Evolutionary conservation across 1,284 basidiomycete species (phyloP), one percentile per base, ranked within the genome.

Genomic region (Microbotryomycetes sp.): DNA sequence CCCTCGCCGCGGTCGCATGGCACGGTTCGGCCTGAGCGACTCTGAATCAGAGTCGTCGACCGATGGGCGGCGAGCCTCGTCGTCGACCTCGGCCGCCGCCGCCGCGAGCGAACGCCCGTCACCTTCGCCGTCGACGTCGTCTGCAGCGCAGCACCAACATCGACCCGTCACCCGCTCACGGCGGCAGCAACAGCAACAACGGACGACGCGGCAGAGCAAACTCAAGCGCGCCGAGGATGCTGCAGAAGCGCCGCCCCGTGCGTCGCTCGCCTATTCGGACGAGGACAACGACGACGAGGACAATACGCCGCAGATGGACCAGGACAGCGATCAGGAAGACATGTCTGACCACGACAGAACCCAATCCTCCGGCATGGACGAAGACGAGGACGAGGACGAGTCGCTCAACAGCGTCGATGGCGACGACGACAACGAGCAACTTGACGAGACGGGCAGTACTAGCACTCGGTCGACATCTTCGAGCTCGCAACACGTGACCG

Each of bases 391-490:
- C 21, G 67, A 69, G 28, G 54, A 61, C 16, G 59, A 62, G 30
- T 45, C 31, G 3, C 53, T 30, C 21, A 51, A 56, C 7, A 57
- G 61, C 57, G 61, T 57, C 21, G 64, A 65, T 9, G 60, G 68
- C 21, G 79, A 81, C n/a, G 64, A 62, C 21, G 45, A 56, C n/a
- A 62, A 66, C 23, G 56, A 57, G 15, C 59, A 69, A 4, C 68
- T 53, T 11, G 47, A 53, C 3, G 45, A 48, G 15, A 29, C 31
- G 27, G 45, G 23, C 47, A 35, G 21, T 23, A 65, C 26, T 57
- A 65, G 18, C 59, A 63, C 24, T 66, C 64, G 15, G 59, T 53
- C 50, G 58, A 56, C 26, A 41, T 49, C 11, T 28, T n/a, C n/a
- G n/a, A n/a, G 15, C 56, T 15, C 35, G 6, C 3, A 45, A n/a